Evolutionary conservation across 306 rosid genomes (phyloP).

Genomic region (Ammopiptanthus mongolicus): DNA sequence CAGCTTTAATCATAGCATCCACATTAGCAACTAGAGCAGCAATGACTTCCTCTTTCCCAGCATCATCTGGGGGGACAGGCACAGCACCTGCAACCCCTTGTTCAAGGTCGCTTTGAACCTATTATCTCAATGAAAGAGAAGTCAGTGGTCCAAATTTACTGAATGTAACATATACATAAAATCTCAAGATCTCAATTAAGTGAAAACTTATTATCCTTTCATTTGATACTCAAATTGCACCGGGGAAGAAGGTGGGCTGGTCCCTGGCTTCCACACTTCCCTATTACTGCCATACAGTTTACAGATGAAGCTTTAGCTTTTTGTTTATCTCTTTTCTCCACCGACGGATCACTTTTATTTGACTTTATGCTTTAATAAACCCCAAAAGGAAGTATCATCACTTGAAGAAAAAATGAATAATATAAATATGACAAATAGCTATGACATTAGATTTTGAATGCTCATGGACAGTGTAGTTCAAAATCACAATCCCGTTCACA

Average conservation of each 20-base stretch:
- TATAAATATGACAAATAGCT: neutral
- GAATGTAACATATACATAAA: neutral
- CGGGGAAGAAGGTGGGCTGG: slow-evolving; percentile 12
- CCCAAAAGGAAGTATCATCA: neutral
- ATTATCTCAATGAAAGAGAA: slow-evolving; percentile 16
- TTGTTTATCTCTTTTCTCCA: neutral
- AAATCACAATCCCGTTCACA: neutral
- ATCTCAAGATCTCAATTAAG: neutral
- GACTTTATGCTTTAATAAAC: slow-evolving; percentile 17
- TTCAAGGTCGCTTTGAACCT: slow-evolving; percentile 84
- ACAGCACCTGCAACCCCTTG: slow-evolving; percentile 67
- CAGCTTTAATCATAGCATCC: slow-evolving; percentile 93
- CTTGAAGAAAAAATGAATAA: slow-evolving; percentile 3
- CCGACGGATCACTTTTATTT: neutral
- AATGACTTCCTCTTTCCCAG: slow-evolving; percentile 75
- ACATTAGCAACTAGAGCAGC: slow-evolving; percentile 78
- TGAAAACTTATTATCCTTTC: neutral
- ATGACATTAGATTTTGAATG: neutral
- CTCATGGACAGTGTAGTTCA: neutral
- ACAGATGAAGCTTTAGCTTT: neutral
- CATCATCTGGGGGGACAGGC: slow-evolving; percentile 74
- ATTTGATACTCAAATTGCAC: slow-evolving; percentile 12
- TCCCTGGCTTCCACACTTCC: slow-evolving; percentile 17
- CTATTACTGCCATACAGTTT: slow-evolving; percentile 14
- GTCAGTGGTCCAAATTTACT: slow-evolving; percentile 6